Base-by-base conservation (phyloP, 2,329 filamentous ascomycete genomes). In the Talaromyces sp. region DNA sequence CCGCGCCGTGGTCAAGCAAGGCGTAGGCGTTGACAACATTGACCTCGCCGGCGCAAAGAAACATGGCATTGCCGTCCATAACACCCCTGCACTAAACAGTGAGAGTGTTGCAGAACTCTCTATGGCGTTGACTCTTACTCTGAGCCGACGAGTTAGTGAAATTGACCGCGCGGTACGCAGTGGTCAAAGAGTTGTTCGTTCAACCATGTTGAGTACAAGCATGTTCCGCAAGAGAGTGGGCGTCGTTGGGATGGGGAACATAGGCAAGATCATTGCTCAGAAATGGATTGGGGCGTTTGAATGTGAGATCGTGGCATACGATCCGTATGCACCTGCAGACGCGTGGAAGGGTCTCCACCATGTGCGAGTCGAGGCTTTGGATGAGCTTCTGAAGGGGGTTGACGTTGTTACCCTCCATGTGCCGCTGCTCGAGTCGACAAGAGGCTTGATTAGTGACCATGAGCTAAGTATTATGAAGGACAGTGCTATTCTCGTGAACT, bases 181-280 rank as follows among this genome's bases (percentile, higher is more conserved):
- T 17, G 69, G 70, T 11, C 68, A 73, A 51, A 68, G 70, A 36
- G 66, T 71, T 11, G 68, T 70, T 34, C 71, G 72, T 36, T 73
- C 71, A n/a, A 61, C 73, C 5, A 70, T 71, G 7, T 49, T 74
- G 7, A 75, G 71, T 25, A 63, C 72, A 43, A 75, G 71, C 27
- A 67, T 76, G 34, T 72, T 71, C 25, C 67, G 70, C 7, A 78
- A 77, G 69, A 73, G 72, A 0, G 63, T 80, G 7, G 78, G 77
- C 2, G 72, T 79, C n/a, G 65, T 79, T 27, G 77, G 77, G 2
- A 77, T 79, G 74, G 78, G 78, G 3, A 73, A 74, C 63, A 77
- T 79, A 38, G 77, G 78, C 1, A 70, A 68, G 4, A 68, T 67
- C 7, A 71, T 78, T n/a, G 76, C 76, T 1, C 69, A 70, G 51